Evolutionary conservation across 139 green algal species (phyloP).

Genomic region (Auxenochlorella pyrenoidosa): DNA sequence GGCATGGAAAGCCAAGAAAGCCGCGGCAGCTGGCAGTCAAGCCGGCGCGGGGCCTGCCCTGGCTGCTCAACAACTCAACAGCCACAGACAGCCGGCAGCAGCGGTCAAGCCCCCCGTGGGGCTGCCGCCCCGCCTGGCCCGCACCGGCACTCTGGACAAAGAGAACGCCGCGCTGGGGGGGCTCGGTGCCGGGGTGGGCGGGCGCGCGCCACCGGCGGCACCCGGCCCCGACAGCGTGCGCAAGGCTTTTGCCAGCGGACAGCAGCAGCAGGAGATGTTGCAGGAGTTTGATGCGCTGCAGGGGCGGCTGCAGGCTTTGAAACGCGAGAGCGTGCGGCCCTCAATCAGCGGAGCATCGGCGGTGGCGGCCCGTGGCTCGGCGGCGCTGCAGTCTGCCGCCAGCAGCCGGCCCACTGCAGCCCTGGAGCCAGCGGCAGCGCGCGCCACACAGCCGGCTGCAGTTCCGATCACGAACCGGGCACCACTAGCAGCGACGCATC

Average conservation of each 20-base stretch:
- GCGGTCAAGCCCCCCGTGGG: not conserved
- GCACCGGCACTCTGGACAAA: not conserved
- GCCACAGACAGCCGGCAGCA: not conserved
- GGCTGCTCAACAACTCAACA: constrained; percentile 13
- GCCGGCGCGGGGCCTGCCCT: not conserved
- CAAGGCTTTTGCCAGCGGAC: constrained; percentile 6
- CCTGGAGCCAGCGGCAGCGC: not conserved
- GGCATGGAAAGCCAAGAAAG: constrained; percentile 42
- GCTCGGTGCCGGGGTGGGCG: not conserved
- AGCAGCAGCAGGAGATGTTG: constrained; percentile 48
- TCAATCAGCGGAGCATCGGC: constrained; percentile 21
- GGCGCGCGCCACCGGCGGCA: not conserved
- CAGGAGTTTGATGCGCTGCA: constrained; percentile 51
- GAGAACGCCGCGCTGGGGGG: not conserved
- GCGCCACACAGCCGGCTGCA: constrained; percentile 18
- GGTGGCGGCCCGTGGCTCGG: not conserved
- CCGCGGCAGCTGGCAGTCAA: not conserved
- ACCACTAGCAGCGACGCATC: not conserved
- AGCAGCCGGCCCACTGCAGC: not conserved
- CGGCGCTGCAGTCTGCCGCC: not conserved
- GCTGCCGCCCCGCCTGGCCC: not conserved
- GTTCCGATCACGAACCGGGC: not conserved
- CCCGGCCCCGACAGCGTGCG: constrained; percentile 6
- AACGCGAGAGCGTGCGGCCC: constrained; percentile 47
- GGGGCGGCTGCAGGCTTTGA: constrained; percentile 47